Conservation (phyloP, 345 rosid genomes). For the Rubroshorea leprosula region DNA sequence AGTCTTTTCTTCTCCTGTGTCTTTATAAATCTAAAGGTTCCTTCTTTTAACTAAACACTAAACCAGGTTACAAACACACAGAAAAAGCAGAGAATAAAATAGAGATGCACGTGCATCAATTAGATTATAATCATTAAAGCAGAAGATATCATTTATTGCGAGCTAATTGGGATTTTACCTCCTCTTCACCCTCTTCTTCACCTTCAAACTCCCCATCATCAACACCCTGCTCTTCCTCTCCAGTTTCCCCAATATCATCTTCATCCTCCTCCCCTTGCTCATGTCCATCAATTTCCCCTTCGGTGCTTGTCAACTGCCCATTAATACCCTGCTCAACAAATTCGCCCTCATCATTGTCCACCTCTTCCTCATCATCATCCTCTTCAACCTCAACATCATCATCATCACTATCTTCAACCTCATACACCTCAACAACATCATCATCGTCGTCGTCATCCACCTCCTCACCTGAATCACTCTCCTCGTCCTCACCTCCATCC, state of each 20-base stretch:
- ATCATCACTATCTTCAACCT: constrained; percentile 38
- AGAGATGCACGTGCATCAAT: not conserved
- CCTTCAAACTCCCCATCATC: constrained; percentile 39
- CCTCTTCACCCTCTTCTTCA: constrained; percentile 53
- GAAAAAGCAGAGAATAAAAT: not conserved
- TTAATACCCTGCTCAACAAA: constrained; percentile 35
- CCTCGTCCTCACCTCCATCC: constrained; percentile 42
- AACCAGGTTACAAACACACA: not conserved
- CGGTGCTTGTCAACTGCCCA: constrained; percentile 37
- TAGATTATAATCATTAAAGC: not conserved
- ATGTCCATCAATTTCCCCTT: constrained; percentile 77
- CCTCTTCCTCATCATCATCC: constrained; percentile 57
- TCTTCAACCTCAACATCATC: constrained; percentile 43
- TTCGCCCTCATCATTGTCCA: constrained; percentile 46
- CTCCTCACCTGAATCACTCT: constrained; percentile 41
- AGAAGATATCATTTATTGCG: not conserved
- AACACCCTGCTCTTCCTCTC: constrained; percentile 45
- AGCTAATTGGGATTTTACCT: constrained; percentile 36
- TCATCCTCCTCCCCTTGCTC: constrained; percentile 71
- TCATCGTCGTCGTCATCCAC: constrained; percentile 47
- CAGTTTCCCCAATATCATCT: constrained; percentile 56
- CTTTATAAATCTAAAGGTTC: not conserved
- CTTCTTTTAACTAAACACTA: not conserved
- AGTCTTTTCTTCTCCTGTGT: not conserved
- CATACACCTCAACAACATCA: constrained; percentile 47